A percentile compares a stretch with the other conserved stretches of the same genome.
These are phyloP conservation scores for Camillea tinctor DNA, from an alignment of 2,329 filamentous ascomycete species.

Conservation along the genomic window DNA sequence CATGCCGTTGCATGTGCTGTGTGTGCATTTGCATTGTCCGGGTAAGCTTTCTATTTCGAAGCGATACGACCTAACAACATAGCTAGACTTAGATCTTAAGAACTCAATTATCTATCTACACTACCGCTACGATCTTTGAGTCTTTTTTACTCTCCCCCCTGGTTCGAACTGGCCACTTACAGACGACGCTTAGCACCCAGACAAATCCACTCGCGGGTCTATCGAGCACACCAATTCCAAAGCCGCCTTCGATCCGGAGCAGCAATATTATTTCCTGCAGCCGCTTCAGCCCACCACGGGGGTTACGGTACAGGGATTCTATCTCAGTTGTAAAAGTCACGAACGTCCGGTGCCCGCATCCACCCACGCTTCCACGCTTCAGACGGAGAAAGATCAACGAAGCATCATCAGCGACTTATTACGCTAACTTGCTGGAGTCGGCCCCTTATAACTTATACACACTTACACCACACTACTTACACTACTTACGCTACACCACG, in stretches of 20 bases:
- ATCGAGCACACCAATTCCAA: conserved; percentile 11
- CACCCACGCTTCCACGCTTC: conserved; percentile 13
- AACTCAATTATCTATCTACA: neutral
- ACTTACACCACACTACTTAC: neutral
- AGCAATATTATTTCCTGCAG: conserved; percentile 20
- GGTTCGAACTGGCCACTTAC: neutral
- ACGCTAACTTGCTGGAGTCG: neutral
- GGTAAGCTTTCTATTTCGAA: neutral
- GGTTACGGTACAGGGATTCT: conserved; percentile 17
- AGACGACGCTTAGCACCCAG: neutral
- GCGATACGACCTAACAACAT: neutral
- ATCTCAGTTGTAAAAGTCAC: neutral
- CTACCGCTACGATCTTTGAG: neutral
- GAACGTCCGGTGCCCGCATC: conserved; percentile 13
- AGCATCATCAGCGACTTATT: neutral
- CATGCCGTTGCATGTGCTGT: neutral
- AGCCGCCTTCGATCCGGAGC: conserved; percentile 20
- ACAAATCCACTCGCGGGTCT: neutral
- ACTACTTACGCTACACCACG: too few species aligned
- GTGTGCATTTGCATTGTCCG: neutral
- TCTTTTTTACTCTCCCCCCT: neutral
- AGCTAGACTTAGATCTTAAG: neutral
- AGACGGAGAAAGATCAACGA: conserved; percentile 23
- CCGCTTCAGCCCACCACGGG: conserved; percentile 16
- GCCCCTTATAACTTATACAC: conserved; percentile 11